Conservation (phyloP, 805 yeast genomes). For the Ogataea degrootiae region DNA sequence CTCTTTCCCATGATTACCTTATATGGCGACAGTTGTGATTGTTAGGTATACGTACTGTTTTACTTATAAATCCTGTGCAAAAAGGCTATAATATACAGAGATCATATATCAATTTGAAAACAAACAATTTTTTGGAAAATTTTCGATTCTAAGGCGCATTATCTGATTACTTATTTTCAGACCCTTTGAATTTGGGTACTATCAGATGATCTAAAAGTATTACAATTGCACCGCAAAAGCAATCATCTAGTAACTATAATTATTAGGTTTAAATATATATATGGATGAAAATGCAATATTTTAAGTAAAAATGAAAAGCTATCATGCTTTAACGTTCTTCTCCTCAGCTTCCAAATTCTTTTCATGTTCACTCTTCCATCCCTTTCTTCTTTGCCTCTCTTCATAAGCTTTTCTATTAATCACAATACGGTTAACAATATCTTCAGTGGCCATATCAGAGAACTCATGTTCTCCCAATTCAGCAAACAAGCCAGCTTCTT, state of each 20-base stretch:
- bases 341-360: constrained; percentile 13
- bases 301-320: neutral
- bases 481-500: constrained; percentile 32
- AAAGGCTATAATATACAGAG: too few relatives aligned
- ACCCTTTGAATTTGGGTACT: too few relatives aligned
- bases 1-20: constrained; percentile 24
- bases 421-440: constrained; percentile 72
- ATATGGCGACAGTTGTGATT: neutral
- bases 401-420: constrained; percentile 65
- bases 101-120: too few relatives aligned
- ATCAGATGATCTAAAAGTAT: too few relatives aligned
- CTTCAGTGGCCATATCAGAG: constrained; percentile 60
- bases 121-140: too few relatives aligned
- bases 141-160: too few relatives aligned
- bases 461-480: constrained; percentile 52
- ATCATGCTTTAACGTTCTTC: neutral
- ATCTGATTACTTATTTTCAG: too few relatives aligned
- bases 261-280: too few relatives aligned
- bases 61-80: neutral
- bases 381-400: constrained; percentile 83
- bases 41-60: neutral
- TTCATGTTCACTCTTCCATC: constrained; percentile 66
- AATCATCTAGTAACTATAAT: too few relatives aligned
- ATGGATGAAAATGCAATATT: too few relatives aligned
- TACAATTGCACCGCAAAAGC: too few relatives aligned